A percentile compares a stretch with the other conserved stretches of the same genome.
These are phyloP conservation scores for Candida anglica DNA, from an alignment of 805 yeast genomes.

Conservation along the genomic window DNA sequence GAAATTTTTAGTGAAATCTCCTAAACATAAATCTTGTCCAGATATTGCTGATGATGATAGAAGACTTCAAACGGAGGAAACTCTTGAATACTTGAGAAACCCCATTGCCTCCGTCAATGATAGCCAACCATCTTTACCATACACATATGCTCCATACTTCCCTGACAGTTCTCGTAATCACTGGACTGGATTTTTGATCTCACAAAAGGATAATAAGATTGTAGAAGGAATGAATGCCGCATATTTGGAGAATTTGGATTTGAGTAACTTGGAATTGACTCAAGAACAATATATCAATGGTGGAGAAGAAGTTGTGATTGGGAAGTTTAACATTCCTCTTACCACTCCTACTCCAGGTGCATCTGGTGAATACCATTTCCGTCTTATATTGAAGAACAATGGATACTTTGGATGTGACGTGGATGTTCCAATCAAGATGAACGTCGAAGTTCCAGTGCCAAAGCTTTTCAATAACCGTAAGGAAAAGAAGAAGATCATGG, in stretches of 20 bases:
- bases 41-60: slow-evolving; percentile 33
- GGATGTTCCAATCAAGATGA: slow-evolving; percentile 65
- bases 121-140: slow-evolving; percentile 66
- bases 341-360: slow-evolving; percentile 75
- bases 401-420: slow-evolving; percentile 82
- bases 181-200: slow-evolving; percentile 68
- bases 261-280: slow-evolving; percentile 50
- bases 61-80: slow-evolving; percentile 51
- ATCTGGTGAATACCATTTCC: slow-evolving; percentile 62
- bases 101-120: slow-evolving; percentile 60
- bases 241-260: slow-evolving; percentile 46
- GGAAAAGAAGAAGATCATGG: slow-evolving; percentile 10
- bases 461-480: slow-evolving; percentile 8
- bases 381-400: slow-evolving; percentile 65
- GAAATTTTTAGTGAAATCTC: slow-evolving; percentile 72
- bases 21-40: slow-evolving; percentile 59
- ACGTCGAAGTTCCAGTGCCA: slow-evolving; percentile 48
- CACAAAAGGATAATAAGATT: slow-evolving; percentile 77
- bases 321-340: slow-evolving; percentile 74
- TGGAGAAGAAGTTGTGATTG: slow-evolving; percentile 43
- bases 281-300: slow-evolving; percentile 50
- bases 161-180: slow-evolving; percentile 48
- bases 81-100: slow-evolving; percentile 63
- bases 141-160: slow-evolving; percentile 70
- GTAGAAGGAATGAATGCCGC: slow-evolving; percentile 59